Conservation (phyloP, 768 basidiomycete genomes). For the Lanmaoa pseudosensibilis region DNA sequence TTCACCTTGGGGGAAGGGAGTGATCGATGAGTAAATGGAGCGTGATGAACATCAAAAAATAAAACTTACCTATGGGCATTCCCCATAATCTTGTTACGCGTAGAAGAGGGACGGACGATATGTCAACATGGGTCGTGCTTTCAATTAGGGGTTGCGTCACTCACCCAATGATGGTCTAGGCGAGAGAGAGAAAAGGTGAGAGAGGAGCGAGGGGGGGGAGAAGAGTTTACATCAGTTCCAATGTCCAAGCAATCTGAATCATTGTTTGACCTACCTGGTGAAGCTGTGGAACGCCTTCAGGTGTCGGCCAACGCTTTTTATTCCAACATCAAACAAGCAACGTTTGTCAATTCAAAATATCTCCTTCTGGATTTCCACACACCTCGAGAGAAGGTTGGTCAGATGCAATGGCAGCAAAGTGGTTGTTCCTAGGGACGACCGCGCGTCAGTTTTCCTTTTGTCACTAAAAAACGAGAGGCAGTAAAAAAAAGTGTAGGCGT, state of each 20-base stretch:
- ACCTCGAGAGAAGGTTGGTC: slow-evolving; percentile 70
- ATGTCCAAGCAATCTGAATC: background rate
- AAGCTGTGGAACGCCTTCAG: slow-evolving; percentile 43
- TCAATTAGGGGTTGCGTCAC: slow-evolving; percentile 17
- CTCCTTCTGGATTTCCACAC: background rate
- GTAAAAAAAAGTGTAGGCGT: slow-evolving; percentile 13
- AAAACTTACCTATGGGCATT: slow-evolving; percentile 62
- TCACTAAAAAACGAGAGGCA: background rate
- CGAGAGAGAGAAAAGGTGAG: too few relatives aligned
- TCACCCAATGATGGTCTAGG: slow-evolving; percentile 59
- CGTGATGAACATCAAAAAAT: background rate
- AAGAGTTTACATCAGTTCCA: background rate
- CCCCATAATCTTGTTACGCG: slow-evolving; percentile 54
- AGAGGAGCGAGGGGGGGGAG: background rate
- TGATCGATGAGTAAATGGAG: background rate
- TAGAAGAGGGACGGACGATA: background rate
- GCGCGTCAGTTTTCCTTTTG: background rate
- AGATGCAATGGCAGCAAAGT: slow-evolving; percentile 68
- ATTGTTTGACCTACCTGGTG: slow-evolving; percentile 49
- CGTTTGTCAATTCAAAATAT: background rate
- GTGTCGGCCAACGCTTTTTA: slow-evolving; percentile 53
- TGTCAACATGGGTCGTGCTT: background rate
- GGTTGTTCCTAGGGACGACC: slow-evolving; percentile 54
- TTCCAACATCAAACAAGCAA: background rate
- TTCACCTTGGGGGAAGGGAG: slow-evolving; percentile 45